phyloP scores from a whole-genome alignment of 805 yeast species.

The Monosporozyma yasuniensis region DNA sequence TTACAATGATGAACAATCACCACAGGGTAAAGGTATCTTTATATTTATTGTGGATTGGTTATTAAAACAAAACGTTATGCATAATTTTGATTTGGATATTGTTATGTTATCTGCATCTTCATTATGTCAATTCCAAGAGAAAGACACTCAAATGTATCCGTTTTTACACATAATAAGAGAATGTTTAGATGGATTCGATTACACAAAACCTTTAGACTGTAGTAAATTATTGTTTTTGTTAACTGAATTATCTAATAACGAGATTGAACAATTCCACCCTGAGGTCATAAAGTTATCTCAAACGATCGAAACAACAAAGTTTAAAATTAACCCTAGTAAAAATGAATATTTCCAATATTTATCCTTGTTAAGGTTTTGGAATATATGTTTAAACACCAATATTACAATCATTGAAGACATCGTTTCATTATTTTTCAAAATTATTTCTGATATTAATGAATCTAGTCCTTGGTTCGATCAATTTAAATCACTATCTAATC shows the following conservation, averaged over 20 bases:
- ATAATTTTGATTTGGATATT: constrained; percentile 12
- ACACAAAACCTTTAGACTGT: not conserved
- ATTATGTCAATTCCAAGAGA: constrained; percentile 5
- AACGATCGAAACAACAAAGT: not conserved
- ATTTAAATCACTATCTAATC: not conserved
- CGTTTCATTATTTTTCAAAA: constrained; percentile 15
- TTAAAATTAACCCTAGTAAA: not conserved
- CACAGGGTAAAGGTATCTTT: constrained; percentile 3
- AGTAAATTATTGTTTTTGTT: not conserved
- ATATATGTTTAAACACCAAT: constrained; percentile 5
- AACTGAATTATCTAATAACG: not conserved
- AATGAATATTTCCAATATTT: constrained; percentile 18
- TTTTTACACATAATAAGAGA: not conserved
- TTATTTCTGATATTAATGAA: constrained; percentile 12
- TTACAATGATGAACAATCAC: constrained; percentile 13
- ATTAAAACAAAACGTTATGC: constrained; percentile 12
- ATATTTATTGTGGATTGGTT: constrained; percentile 20
- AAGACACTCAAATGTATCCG: not conserved
- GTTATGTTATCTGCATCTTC: constrained; percentile 8
- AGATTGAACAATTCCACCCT: not conserved
- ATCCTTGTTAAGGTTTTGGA: constrained; percentile 17
- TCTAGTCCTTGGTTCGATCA: constrained; percentile 11
- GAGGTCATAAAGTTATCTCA: too few relatives aligned
- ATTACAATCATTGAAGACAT: constrained; percentile 2
- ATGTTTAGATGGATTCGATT: not conserved